Base-by-base conservation (phyloP, 805 yeast species). In the Saccharomycopsis javanensis region DNA sequence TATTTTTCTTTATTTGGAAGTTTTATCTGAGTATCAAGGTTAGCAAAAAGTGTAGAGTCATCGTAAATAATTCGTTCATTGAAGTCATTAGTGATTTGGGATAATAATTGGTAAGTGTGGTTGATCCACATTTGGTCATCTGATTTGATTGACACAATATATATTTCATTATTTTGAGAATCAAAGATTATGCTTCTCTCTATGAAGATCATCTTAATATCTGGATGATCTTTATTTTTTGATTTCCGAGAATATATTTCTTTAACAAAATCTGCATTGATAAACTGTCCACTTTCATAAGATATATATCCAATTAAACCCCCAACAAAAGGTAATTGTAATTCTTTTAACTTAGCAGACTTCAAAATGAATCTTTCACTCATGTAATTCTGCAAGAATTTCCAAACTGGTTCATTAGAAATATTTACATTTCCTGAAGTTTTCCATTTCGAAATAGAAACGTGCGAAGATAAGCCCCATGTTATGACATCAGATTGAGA, bases 241-340 rank as follows among this genome's bases (percentile, higher is more conserved):
- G 1, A 67, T 35, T 5, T 57, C 5, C 6, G 55, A 30, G n/a
- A 5, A 11, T 30, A 10, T 16, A 37, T 28, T 8, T 18, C 10
- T 20, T n/a, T 20, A 1, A 46, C 35, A 13, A 23, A 25, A 8
- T 50, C 54, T 3, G 38, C 5, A 28, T 54, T 50, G 1, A 75
- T 64, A 54, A 75, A 76, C 27, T 78, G 78, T 0, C 96, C 96
- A 71, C 87, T 92, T 67, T 92, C 99, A 67, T 94, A 94, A 0
- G 96, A 85, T 10, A 94, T 69, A 46, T 85, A 74, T 4, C 99
- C 99, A 56, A 91, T 73, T 33, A 88, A 75, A 0, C 99, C 99
- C n/a, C 99, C 98, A 57, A 82, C 72, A 64, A 94, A 94, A 1
- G 96, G 96, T 18, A 88, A 71, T 0, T 72, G 48, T 30, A 46